A percentile compares a stretch with the other conserved stretches of the same genome.
Evolutionary conservation across 176 grass and related monocot genomes (phyloP).

Genomic region (Juncus inflexus): DNA sequence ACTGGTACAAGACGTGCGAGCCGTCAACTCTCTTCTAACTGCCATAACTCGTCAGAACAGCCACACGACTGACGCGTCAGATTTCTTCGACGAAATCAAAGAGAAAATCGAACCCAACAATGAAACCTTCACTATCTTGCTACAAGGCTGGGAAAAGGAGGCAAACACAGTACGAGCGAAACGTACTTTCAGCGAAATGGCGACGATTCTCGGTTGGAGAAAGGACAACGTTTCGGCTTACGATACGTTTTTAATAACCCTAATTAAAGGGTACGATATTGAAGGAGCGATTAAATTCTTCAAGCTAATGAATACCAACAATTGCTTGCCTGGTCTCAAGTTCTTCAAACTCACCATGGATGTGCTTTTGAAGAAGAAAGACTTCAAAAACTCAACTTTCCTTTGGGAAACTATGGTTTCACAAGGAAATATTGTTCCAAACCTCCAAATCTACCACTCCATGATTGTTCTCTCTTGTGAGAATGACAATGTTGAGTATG

Average conservation of each 20-base stretch:
- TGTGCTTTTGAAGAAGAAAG: constrained; percentile 25
- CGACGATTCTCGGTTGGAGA: constrained; percentile 56
- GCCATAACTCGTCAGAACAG: constrained; percentile 51
- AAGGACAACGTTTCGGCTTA: constrained; percentile 35
- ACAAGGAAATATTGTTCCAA: constrained; percentile 46
- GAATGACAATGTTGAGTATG: constrained; percentile 30
- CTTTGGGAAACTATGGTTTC: constrained; percentile 69
- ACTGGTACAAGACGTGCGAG: constrained; percentile 41
- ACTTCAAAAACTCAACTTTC: constrained; percentile 23
- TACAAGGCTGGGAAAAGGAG: constrained; percentile 77
- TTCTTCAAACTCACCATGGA: constrained; percentile 53
- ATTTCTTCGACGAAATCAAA: constrained; percentile 55
- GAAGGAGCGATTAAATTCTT: constrained; percentile 55
- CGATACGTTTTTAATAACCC: constrained; percentile 63
- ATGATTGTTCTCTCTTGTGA: constrained; percentile 52
- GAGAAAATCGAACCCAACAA: constrained; percentile 37
- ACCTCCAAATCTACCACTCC: constrained; percentile 50
- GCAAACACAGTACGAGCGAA: constrained; percentile 42
- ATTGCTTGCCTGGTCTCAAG: constrained; percentile 58
- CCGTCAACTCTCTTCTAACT: constrained; percentile 71
- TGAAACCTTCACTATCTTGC: constrained; percentile 73
- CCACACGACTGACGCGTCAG: constrained; percentile 32
- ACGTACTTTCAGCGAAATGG: constrained; percentile 66
- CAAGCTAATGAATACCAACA: constrained; percentile 54
- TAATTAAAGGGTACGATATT: constrained; percentile 35